Base-by-base conservation (phyloP, 352 stramenopile genomes). In the Pythium pectinolyticum region DNA sequence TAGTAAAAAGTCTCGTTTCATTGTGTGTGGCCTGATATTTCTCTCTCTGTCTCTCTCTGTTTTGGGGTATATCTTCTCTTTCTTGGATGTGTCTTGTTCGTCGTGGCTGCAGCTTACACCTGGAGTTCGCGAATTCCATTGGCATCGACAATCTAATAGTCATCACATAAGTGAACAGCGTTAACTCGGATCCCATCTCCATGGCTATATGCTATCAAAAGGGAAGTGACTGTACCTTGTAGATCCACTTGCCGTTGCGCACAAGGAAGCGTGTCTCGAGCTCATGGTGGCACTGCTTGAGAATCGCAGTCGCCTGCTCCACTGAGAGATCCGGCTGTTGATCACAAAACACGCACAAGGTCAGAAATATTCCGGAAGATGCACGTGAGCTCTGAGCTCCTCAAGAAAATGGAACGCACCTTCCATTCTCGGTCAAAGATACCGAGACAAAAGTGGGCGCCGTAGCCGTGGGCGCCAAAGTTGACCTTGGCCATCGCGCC, bases 401-500 rank as follows among this genome's bases (percentile, higher is more conserved):
- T 25, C 19, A 5, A 46, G 17, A 25, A 43, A 47, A n/a, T 15
- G 19, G 17, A 24, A 72, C 70, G 50, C 57, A 85, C 78, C 69
- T 87, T 86, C 86, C 86, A 96, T 63, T 96, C 85, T 53, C 84
- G 75, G 68, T 96, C 87, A 34, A 96, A 92, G 64, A 96, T 94
- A 35, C 81, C 92, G 11, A 94, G 71, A 59, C 82, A 93, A 48
- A 96, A 96, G 73, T 95, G 67, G 12, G 87, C 53, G 52, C 82
- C 87, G 67, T 94, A 96, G 65, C 87, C 87, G 66, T 96, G 87
- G 20, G 78, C 84, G 37, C 87, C 87, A 59, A 87, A 96, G 82
- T 94, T 94, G 57, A 93, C 80, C 67, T 92, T 93, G 46, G 70
- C 81, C 76, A 96, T 91, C 49, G 86, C 61, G 57, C 84, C 86